A percentile compares a stretch with the other conserved stretches of the same genome.
Conservation (phyloP, 2,329 filamentous ascomycete genomes). For the Sordariomycetes sp. region DNA sequence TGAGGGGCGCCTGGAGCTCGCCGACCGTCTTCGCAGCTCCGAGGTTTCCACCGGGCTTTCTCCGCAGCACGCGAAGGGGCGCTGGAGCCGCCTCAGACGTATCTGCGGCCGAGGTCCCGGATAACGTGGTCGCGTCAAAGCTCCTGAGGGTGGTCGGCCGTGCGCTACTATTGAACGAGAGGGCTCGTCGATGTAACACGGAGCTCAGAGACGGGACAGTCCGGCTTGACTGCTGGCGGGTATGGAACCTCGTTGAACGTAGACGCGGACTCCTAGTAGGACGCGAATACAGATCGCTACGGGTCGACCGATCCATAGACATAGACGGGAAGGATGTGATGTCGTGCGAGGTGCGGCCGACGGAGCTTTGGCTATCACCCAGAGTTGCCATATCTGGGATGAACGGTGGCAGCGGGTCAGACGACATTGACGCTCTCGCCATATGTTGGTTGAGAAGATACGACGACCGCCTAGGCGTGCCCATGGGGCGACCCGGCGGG, state of each 20-base stretch:
- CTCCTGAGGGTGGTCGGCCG: slow-evolving; percentile 43
- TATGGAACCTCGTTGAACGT: slow-evolving; percentile 18
- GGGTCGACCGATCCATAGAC: slow-evolving; percentile 17
- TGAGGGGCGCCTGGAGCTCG: slow-evolving; percentile 42
- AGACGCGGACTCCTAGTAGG: not conserved
- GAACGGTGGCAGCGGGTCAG: slow-evolving; percentile 33
- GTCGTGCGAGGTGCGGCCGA: slow-evolving; percentile 17
- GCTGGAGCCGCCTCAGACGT: slow-evolving; percentile 23
- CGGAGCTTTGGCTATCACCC: slow-evolving; percentile 15
- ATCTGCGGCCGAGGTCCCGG: slow-evolving; percentile 29
- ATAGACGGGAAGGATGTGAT: slow-evolving; percentile 6
- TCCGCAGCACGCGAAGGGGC: slow-evolving; percentile 54
- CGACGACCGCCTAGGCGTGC: slow-evolving; percentile 44
- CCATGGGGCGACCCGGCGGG: slow-evolving; percentile 33
- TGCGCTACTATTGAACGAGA: slow-evolving; percentile 48
- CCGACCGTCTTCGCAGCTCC: slow-evolving; percentile 56
- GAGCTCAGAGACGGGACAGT: slow-evolving; percentile 40
- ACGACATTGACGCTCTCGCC: slow-evolving; percentile 21
- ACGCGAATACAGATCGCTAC: not conserved
- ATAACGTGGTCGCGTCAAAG: slow-evolving; percentile 49
- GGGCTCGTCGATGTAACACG: slow-evolving; percentile 41
- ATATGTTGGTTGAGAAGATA: slow-evolving; percentile 39
- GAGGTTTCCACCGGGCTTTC: slow-evolving; percentile 66
- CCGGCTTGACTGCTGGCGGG: slow-evolving; percentile 33
- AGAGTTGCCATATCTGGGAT: slow-evolving; percentile 33